Conservation (phyloP, 2,329 filamentous ascomycete genomes). For the Myriangium duriaei region DNA sequence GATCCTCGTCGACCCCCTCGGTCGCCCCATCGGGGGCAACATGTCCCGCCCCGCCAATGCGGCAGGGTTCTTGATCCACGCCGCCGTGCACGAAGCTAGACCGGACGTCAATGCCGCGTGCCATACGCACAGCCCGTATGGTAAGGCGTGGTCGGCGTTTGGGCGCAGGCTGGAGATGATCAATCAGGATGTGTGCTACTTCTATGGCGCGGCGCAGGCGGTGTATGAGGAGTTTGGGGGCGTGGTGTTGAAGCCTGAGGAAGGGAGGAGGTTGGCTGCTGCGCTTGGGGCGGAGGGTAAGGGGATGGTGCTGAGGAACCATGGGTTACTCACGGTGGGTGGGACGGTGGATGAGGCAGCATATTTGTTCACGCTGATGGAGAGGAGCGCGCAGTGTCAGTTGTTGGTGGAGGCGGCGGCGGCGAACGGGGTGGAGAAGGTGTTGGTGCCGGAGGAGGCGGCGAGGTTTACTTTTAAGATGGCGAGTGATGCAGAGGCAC, state of each 20-base stretch:
- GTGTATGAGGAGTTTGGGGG: constrained; percentile 44
- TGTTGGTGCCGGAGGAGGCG: constrained; percentile 43
- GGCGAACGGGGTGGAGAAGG: constrained; percentile 39
- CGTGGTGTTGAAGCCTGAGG: constrained; percentile 49
- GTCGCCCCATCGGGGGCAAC: constrained; percentile 53
- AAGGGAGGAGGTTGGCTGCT: constrained; percentile 51
- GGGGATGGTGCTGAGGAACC: constrained; percentile 55
- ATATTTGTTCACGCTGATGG: constrained; percentile 56
- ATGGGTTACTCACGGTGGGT: constrained; percentile 60
- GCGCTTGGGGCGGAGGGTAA: constrained; percentile 50
- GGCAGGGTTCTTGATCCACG: constrained; percentile 59
- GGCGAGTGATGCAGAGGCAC: constrained; percentile 33
- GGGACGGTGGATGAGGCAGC: constrained; percentile 61
- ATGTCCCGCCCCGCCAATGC: constrained; percentile 48
- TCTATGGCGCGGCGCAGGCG: constrained; percentile 51
- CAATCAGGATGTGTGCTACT: constrained; percentile 53
- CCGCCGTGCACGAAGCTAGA: constrained; percentile 54
- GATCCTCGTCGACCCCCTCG: constrained; percentile 51
- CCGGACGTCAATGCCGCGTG: constrained; percentile 54
- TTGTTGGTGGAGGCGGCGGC: constrained; percentile 55
- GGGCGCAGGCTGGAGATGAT: constrained; percentile 56
- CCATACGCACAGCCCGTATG: constrained; percentile 54
- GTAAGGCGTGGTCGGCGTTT: constrained; percentile 57
- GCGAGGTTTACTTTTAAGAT: constrained; percentile 42
- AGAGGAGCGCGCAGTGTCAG: constrained; percentile 57